Percentiles rank a stretch among this genome's conserved stretches.
phyloP scores from a whole-genome alignment of 129 eudicot species.

The Mikania micrantha region DNA sequence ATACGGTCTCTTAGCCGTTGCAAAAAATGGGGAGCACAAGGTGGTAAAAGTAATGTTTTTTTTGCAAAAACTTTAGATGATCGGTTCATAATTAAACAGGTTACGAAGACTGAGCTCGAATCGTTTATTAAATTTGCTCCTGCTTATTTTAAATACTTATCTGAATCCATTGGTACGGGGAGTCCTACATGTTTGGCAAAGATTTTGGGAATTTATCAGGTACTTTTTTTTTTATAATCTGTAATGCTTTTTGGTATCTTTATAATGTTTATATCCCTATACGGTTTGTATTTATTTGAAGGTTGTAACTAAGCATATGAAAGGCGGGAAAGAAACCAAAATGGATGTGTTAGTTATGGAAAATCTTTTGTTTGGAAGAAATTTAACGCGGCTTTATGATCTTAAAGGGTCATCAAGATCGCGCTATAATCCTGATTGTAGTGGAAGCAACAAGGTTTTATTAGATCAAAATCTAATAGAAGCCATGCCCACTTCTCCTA shows the following conservation, averaged over 20 bases:
- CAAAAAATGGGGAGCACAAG: conserved; percentile 99
- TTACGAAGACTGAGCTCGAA: conserved; percentile 96
- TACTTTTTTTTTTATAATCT: conserved; percentile 16
- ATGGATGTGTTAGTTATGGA: conserved; percentile 98
- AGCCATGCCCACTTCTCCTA: conserved; percentile 99
- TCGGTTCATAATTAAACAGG: conserved; percentile 93
- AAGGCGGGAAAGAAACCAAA: conserved; percentile 90
- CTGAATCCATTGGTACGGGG: conserved; percentile 73
- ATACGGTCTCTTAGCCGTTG: conserved; percentile 82
- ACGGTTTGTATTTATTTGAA: conserved; percentile 17
- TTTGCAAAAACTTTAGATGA: conserved; percentile 97
- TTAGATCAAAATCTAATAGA: conserved; percentile 94
- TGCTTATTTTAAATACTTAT: conserved; percentile 74
- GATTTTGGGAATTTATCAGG: conserved; percentile 96
- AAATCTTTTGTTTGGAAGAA: conserved; percentile 86
- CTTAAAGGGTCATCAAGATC: conserved; percentile 95
- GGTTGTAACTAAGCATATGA: conserved; percentile 73
- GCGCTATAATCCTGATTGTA: conserved; percentile 78
- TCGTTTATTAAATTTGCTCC: conserved; percentile 92
- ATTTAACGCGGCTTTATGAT: conserved; percentile 83
- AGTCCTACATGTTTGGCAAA: conserved; percentile 97
- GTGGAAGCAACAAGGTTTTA: conserved; percentile 87
- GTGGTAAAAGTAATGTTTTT: conserved; percentile 97
- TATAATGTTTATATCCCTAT: not conserved
- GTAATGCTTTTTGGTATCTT: not conserved